These are phyloP conservation scores for Sporothrix dimorphospora DNA, from an alignment of 2,329 filamentous ascomycete genomes.

Conservation along the genomic window DNA sequence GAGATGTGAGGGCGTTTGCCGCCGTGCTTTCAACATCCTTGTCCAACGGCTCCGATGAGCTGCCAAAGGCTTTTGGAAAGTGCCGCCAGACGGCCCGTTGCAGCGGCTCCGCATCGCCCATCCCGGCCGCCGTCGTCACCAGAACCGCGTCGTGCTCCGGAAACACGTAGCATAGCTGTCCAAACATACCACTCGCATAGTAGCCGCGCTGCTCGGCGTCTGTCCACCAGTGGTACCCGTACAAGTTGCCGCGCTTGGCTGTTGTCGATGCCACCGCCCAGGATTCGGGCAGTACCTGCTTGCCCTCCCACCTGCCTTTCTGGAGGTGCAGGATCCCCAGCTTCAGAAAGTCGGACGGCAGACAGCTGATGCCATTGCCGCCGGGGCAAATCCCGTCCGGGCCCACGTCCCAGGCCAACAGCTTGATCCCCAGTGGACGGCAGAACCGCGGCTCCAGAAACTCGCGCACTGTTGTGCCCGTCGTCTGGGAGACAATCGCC, in stretches of 20 bases:
- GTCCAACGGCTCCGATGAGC: neutral
- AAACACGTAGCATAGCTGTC: neutral
- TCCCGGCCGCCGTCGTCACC: neutral
- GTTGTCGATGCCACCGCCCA: neutral
- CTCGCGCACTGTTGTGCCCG: neutral
- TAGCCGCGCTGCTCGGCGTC: neutral
- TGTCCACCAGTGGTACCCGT: conserved; percentile 5
- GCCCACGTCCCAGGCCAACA: neutral
- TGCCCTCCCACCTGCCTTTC: neutral
- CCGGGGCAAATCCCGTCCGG: neutral
- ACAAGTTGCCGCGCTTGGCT: neutral
- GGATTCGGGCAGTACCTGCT: neutral
- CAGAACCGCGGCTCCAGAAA: neutral
- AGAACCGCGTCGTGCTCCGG: neutral
- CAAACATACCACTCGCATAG: conserved; percentile 2
- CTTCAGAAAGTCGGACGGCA: neutral
- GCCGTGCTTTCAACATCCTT: neutral
- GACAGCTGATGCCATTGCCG: neutral
- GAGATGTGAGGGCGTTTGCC: neutral
- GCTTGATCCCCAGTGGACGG: neutral
- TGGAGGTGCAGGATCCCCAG: neutral
- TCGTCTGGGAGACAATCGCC: neutral
- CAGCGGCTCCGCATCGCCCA: neutral
- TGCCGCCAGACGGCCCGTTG: conserved; percentile 2
- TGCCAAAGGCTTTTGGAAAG: neutral